These are phyloP conservation scores for Candida easanensis DNA, from an alignment of 805 yeast genomes.

Conservation along the genomic window DNA sequence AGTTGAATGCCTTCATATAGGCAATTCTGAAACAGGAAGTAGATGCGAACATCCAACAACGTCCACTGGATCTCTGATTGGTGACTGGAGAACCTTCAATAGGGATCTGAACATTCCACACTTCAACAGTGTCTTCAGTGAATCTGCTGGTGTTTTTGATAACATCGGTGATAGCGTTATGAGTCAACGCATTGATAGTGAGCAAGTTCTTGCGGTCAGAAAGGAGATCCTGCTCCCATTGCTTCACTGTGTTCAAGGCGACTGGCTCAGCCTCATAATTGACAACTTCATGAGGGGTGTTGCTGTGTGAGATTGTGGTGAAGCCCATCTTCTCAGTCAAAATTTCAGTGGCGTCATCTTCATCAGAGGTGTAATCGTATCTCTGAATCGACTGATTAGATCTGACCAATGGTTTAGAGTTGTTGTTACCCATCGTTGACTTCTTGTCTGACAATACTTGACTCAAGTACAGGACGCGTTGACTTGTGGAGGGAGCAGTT, in stretches of 20 bases:
- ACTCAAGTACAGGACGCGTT: no score
- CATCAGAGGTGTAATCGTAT: slow-evolving; percentile 7
- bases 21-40: slow-evolving; percentile 67
- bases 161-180: slow-evolving; percentile 28
- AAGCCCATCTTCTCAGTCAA: slow-evolving; percentile 7
- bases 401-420: slow-evolving; percentile 3
- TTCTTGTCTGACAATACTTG: no score
- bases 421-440: slow-evolving; percentile 17
- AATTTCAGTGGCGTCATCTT: slow-evolving; percentile 3
- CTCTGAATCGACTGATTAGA: slow-evolving; percentile 6
- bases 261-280: slow-evolving; percentile 28
- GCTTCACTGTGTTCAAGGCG: slow-evolving; percentile 29
- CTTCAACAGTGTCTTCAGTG: slow-evolving; percentile 16
- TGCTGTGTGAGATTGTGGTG: not conserved
- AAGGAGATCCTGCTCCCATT: slow-evolving; percentile 46
- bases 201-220: slow-evolving; percentile 48
- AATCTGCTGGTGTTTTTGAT: slow-evolving; percentile 13
- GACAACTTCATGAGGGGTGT: not conserved
- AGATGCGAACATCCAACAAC: slow-evolving; percentile 88
- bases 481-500: no score
- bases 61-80: slow-evolving; percentile 68
- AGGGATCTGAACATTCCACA: slow-evolving; percentile 29
- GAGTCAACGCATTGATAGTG: slow-evolving; percentile 53
- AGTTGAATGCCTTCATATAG: slow-evolving; percentile 57
- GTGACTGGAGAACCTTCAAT: slow-evolving; percentile 59